Base-by-base conservation (phyloP, 2,329 filamentous ascomycete genomes). In the Chalaropsis ovoidea region DNA sequence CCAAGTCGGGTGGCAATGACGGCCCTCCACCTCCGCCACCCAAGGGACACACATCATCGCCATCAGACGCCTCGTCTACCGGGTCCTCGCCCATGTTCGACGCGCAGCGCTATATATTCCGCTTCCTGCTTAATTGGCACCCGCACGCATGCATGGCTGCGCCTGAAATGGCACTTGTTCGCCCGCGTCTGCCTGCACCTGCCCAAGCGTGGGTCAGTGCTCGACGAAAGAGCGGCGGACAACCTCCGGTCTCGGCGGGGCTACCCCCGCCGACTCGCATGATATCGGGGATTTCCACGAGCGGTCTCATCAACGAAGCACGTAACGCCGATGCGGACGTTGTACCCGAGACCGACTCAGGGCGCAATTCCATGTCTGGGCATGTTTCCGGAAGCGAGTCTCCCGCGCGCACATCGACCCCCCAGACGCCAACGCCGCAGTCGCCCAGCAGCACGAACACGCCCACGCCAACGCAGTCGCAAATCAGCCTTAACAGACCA, bases 41-140 rank as follows among this genome's bases (percentile, higher is more conserved):
- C 1, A 70, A 73, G 17, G 67, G 72, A 49, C 68, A 69, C 22
- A 71, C 72, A 24, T 74, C 74, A 0, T 71, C 79, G 1, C 74
- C 77, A 13, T 79, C 79, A 1, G 81, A 83, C 64, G 75, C 75
- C 15, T 82, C 81, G 35, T 83, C 81, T 17, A 77, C 78, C n/a
- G 79, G 78, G 15, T 84, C 82, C 8, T 77, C 80, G 1, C 82
- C 82, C 0, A 75, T 80, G 5, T 82, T 76, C 67, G 80, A 83
- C 69, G 76, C 82, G 72, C 76, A 80, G 72, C 77, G 80, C 69
- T 90, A 83, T 71, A 80, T 84, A 67, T 92, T 92, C 78, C 88
- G 86, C 68, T 92, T 92, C 71, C 84, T 86, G 10, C 79, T 91
- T 1, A 86, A 87, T 67, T 87, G 83, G 80, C 79, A 85, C 49